Evolutionary conservation across 352 stramenopile genomes (phyloP), one percentile per base, ranked within the genome.

Genomic region (Globisporangium iwayamae): DNA sequence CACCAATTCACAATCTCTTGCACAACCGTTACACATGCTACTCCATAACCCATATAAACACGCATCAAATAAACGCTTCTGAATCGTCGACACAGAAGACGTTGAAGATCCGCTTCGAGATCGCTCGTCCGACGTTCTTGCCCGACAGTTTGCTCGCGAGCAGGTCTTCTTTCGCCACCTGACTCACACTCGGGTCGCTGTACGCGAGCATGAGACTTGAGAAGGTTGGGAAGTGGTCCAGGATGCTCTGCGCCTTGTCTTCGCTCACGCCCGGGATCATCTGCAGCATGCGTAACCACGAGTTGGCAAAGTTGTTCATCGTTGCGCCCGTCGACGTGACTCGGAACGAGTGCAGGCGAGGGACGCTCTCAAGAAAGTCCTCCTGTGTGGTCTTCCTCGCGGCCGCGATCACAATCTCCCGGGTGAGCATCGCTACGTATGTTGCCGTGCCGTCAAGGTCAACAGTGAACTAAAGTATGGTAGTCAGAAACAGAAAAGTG

Each of bases 261-360:
- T 90, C 83, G 55, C 83, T 92, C 36, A 90, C 79, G 13, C 79
- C 74, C 4, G 83, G 83, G n/a, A 92, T 81, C 22, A 87, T 81
- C 63, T 89, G 83, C 18, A 92, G 74, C 83, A 92, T 92, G n/a
- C 81, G 83, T 13, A 92, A 67, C 83, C 83, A 92, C 28, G 79
- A 65, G 39, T 90, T 92, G 5, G 77, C 73, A 56, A 74, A 80
- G 0, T 22, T 47, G 63, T 85, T 90, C 11, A 64, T 65, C 45
- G 76, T 90, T 13, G 46, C 78, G 5, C 81, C 81, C 0, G 46
- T 58, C 8, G 63, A 58, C 2, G 72, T 82, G 2, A 90, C 79
- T 25, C 83, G 79, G 46, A 91, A 84, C n/a, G 82, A 86, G 32
- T 83, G 77, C n/a, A 78, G 62, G 5, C 83, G 78, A 43, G 76